Percentiles rank a stretch among this genome's conserved stretches.
Conservation (phyloP, 2,329 filamentous ascomycete species). For the Trichophyton equinum region DNA sequence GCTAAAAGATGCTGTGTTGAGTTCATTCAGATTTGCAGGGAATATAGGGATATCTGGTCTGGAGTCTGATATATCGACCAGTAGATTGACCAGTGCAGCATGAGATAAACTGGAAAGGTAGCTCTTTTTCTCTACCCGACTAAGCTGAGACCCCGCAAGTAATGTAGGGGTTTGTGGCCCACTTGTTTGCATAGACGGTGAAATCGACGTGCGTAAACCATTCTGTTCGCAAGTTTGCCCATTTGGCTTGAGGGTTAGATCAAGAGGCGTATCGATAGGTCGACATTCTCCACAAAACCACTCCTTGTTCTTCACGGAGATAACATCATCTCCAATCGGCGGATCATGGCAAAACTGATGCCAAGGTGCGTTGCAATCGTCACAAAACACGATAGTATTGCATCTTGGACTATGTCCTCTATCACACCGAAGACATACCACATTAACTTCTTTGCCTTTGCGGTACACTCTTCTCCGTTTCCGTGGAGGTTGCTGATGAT, state of each 20-base stretch:
- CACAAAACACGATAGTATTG: constrained; percentile 78
- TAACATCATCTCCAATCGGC: constrained; percentile 55
- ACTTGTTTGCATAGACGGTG: neutral
- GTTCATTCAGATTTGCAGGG: constrained; percentile 26
- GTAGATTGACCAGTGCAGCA: constrained; percentile 49
- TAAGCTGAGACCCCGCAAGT: constrained; percentile 21
- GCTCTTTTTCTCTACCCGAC: constrained; percentile 41
- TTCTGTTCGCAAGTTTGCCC: neutral
- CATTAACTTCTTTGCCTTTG: constrained; percentile 31
- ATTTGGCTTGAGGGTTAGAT: neutral
- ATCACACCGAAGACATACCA: constrained; percentile 58
- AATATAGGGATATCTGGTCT: constrained; percentile 58
- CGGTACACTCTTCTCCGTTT: constrained; percentile 45
- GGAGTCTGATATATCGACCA: constrained; percentile 48
- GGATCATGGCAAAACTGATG: constrained; percentile 74
- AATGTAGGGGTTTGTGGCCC: constrained; percentile 10
- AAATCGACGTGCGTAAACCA: neutral
- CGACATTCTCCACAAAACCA: constrained; percentile 59
- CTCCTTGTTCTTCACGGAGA: constrained; percentile 52
- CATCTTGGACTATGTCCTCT: constrained; percentile 57
- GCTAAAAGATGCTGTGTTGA: constrained; percentile 9
- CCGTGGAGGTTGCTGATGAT: constrained; percentile 32
- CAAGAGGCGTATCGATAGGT: constrained; percentile 15
- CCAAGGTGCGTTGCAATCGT: constrained; percentile 66
- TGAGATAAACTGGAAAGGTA: constrained; percentile 53